These are phyloP conservation scores for Dryas integrifolia DNA, from an alignment of 331 rosid species.

Conservation along the genomic window DNA sequence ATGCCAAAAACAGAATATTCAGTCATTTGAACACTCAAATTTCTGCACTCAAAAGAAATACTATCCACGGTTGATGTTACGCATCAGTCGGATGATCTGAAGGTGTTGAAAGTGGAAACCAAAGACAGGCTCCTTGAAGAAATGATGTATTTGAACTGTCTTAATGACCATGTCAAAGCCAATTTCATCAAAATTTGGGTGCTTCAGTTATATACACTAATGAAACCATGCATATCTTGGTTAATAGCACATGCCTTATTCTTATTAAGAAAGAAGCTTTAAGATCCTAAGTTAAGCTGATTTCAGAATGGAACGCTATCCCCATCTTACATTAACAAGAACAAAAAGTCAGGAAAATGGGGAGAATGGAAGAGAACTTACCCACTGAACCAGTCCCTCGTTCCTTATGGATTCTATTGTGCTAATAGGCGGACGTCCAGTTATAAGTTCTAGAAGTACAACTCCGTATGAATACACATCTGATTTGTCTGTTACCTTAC, in stretches of 20 bases:
- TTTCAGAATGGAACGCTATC: no score
- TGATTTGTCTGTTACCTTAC: slow-evolving; percentile 65
- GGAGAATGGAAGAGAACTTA: slow-evolving; percentile 21
- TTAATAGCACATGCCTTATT: neutral
- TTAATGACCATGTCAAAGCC: no score
- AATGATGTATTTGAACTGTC: neutral
- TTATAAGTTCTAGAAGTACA: slow-evolving; percentile 60
- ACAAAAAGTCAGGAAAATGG: neutral
- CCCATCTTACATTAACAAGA: neutral
- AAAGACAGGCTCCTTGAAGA: neutral
- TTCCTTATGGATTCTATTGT: slow-evolving; percentile 32
- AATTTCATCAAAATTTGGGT: no score
- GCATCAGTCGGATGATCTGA: neutral
- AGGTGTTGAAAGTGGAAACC: neutral
- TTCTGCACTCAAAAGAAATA: neutral
- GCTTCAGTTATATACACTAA: no score
- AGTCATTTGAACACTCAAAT: neutral
- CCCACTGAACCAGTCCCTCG: slow-evolving; percentile 60
- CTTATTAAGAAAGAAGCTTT: neutral
- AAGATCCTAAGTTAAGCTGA: no score
- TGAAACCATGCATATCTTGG: no score
- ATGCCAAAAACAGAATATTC: neutral
- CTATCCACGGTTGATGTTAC: no score
- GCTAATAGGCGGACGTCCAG: slow-evolving; percentile 50
- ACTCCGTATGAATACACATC: slow-evolving; percentile 61